A percentile compares a stretch with the other conserved stretches of the same genome.
Conservation (phyloP, 1,139 yeast genomes). For the Komagataea norvegica region DNA sequence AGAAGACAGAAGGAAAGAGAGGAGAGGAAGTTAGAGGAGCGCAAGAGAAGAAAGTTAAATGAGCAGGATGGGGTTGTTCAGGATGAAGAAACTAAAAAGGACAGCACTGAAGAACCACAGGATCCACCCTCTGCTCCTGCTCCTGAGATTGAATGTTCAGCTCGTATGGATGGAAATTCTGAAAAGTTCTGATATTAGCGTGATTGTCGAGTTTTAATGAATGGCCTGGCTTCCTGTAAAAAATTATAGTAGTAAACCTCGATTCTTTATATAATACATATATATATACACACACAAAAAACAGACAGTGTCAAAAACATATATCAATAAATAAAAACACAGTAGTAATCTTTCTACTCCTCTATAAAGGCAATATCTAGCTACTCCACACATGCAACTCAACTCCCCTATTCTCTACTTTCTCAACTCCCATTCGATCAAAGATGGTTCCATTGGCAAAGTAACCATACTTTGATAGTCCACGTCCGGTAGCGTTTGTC, state of each 20-base stretch:
- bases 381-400: too few species aligned
- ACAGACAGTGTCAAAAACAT: too few species aligned
- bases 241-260: too few species aligned
- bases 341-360: too few species aligned
- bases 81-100: background rate
- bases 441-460: constrained; percentile 77
- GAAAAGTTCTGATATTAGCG: too few species aligned
- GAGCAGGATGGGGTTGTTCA: background rate
- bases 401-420: constrained; percentile 8
- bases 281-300: too few species aligned
- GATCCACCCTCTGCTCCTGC: constrained; percentile 8
- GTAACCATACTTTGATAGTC: constrained; percentile 95
- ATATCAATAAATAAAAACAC: too few species aligned
- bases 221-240: too few species aligned
- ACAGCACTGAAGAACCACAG: constrained; percentile 7
- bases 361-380: too few species aligned
- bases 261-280: too few species aligned
- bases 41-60: constrained; percentile 15
- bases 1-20: constrained; percentile 62
- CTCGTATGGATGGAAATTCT: background rate
- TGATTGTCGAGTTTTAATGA: too few species aligned
- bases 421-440: constrained; percentile 72
- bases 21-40: constrained; percentile 27
- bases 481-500: constrained; percentile 58
- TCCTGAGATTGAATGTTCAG: background rate